A percentile compares a stretch with the other conserved stretches of the same genome.
These are phyloP conservation scores for Crotalaria pallida DNA, from an alignment of 306 rosid genomes.

Conservation along the genomic window DNA sequence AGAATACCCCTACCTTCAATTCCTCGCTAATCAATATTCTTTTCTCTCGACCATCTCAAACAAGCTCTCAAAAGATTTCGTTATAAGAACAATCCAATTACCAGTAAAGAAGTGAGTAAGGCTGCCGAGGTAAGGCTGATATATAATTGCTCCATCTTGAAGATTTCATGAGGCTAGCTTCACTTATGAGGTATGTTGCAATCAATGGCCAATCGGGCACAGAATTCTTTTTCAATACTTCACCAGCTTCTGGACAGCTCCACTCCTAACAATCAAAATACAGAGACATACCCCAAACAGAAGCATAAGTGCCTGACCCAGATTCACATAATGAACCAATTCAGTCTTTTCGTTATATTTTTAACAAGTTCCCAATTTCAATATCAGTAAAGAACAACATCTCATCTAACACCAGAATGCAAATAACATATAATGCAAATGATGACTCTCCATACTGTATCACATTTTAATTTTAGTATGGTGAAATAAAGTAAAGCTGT, in stretches of 20 bases:
- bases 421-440: background rate
- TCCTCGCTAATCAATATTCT: background rate
- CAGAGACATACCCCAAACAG: background rate
- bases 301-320: background rate
- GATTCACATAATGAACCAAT: background rate
- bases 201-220: constrained; percentile 97
- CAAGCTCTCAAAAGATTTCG: constrained; percentile 14
- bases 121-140: constrained; percentile 90
- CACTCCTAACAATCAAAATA: constrained; percentile 52
- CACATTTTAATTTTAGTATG: background rate
- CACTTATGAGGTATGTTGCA: constrained; percentile 90
- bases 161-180: constrained; percentile 76
- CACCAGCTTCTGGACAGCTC: constrained; percentile 67
- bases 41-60: background rate
- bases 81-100: constrained; percentile 22
- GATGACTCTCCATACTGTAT: background rate
- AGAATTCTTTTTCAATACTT: constrained; percentile 57
- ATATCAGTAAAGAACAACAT: background rate
- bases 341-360: background rate
- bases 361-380: background rate
- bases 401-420: background rate
- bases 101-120: constrained; percentile 95
- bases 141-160: constrained; percentile 90
- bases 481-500: background rate
- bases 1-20: background rate